phyloP scores from a whole-genome alignment of 345 rosid species.

The Moricandia moricandioides region DNA sequence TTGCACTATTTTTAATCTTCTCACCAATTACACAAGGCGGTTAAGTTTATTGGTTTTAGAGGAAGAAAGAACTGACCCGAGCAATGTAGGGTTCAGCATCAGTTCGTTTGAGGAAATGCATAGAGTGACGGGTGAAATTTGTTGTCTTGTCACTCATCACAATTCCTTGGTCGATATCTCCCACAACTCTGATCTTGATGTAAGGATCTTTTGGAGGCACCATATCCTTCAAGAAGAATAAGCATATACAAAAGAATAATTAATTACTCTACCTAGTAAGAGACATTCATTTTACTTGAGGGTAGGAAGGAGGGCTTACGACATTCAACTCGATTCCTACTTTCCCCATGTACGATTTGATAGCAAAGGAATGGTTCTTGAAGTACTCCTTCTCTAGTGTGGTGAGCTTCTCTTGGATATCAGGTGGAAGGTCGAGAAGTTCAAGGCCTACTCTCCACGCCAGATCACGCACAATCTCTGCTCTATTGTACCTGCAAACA shows the following conservation, averaged over 20 bases:
- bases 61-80: constrained; percentile 48
- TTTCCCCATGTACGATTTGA: constrained; percentile 70
- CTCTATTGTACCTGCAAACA: constrained; percentile 68
- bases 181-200: constrained; percentile 80
- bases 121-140: constrained; percentile 72
- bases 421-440: constrained; percentile 68
- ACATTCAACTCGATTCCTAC: constrained; percentile 74
- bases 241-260: neutral
- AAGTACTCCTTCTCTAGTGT: constrained; percentile 65
- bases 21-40: neutral
- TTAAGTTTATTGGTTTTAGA: neutral
- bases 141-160: constrained; percentile 68
- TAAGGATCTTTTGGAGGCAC: constrained; percentile 97
- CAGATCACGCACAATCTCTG: constrained; percentile 69
- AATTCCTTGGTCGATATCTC: constrained; percentile 73
- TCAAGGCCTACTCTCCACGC: constrained; percentile 73
- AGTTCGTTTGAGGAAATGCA: constrained; percentile 91
- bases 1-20: neutral
- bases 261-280: neutral
- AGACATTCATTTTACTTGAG: neutral
- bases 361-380: constrained; percentile 59
- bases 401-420: constrained; percentile 69
- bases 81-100: constrained; percentile 87
- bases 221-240: constrained; percentile 69
- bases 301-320: constrained; percentile 41